Base-by-base conservation (phyloP, 2,329 filamentous ascomycete species). In the Chaetomium strumarium region DNA sequence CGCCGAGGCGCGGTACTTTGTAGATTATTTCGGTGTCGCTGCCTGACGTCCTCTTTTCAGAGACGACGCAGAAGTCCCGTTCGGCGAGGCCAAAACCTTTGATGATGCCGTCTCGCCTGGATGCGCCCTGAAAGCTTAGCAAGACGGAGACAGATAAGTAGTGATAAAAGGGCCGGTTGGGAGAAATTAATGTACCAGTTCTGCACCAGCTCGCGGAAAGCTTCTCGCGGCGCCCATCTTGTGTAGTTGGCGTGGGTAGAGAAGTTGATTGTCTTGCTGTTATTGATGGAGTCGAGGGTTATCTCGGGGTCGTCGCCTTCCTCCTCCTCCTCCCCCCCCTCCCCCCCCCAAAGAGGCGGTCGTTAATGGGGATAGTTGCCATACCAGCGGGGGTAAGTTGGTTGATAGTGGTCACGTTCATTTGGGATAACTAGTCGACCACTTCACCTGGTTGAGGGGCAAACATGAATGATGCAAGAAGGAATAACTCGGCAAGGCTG, bases 161-260 rank as follows among this genome's bases (percentile, higher is more conserved):
- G n/a, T 24, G 41, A 29, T 14, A 34, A 16, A 9, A 10, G 39
- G 30, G 19, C n/a, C 3, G 7, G 19, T 20, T 13, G n/a, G n/a
- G n/a, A n/a, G n/a, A n/a, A n/a, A n/a, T n/a, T n/a, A n/a, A n/a
- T n/a, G n/a, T 56, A 65, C 67, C 65, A 69, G 52, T 68, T 68
- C 43, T 67, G 65, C 17, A 67, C 56, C 3, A 68, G 51, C 53
- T 68, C 67, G 14, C 65, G 60, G 24, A 69, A 68, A 5, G 66
- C 66, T 49, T 67, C 61, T 11, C 49, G 34, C 3, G 55, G 50
- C 1, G 37, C 39, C 55, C 56, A 62, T 16, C 49, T 42, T 5
- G 53, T 55, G 48, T 57, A 59, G 12, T 42, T 51, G 38, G 51
- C 49, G 17, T 38, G 46, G 39, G 56, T 55, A 17, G 50, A 17